These are phyloP conservation scores for Cornus controversa DNA, from an alignment of 148 eudicot genomes.

Conservation along the genomic window DNA sequence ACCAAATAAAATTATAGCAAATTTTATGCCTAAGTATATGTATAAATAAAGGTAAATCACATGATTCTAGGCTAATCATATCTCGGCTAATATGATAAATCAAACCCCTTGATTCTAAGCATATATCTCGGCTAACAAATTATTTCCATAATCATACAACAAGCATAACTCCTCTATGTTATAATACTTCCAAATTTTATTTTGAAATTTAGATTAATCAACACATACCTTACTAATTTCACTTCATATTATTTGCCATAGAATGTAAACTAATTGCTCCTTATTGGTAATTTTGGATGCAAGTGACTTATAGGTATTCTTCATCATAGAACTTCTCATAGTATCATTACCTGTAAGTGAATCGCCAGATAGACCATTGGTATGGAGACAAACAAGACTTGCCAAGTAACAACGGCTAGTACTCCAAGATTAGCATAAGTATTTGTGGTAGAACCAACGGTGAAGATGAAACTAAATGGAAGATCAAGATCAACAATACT, in stretches of 20 bases:
- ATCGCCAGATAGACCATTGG: conserved; percentile 59
- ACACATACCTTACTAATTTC: neutral
- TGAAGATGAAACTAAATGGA: conserved; percentile 53
- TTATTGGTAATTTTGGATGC: neutral
- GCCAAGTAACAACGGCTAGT: conserved; percentile 68
- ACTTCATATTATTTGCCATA: neutral
- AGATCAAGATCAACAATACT: conserved; percentile 74
- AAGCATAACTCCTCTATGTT: too few species aligned
- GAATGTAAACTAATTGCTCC: neutral
- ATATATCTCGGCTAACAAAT: too few species aligned
- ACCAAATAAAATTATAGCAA: too few species aligned
- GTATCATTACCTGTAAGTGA: conserved; percentile 54
- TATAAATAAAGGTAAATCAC: too few species aligned
- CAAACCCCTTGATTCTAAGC: too few species aligned
- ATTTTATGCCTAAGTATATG: too few species aligned
- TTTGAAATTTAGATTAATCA: too few species aligned
- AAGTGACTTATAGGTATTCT: neutral
- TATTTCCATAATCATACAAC: too few species aligned
- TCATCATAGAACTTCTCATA: neutral
- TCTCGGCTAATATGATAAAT: too few species aligned
- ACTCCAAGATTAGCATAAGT: conserved; percentile 52
- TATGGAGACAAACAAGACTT: conserved; percentile 67
- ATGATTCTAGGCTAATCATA: too few species aligned
- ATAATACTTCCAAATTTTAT: too few species aligned
- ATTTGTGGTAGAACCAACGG: conserved; percentile 51